Base-by-base conservation (phyloP, 257 asterid genomes). In the Gynochthodes officinalis region DNA sequence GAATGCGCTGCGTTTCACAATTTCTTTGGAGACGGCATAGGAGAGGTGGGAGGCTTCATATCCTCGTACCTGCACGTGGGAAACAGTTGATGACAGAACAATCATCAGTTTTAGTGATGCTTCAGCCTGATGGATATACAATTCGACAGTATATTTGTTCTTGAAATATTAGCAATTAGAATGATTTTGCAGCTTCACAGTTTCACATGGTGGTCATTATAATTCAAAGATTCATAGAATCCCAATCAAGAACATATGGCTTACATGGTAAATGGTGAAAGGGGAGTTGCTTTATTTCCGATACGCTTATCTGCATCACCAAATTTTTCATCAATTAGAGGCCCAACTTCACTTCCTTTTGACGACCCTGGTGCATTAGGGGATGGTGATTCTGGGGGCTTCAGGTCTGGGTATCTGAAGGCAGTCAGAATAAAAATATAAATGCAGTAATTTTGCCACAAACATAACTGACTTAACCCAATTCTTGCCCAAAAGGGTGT, bases 1-100 rank as follows among this genome's bases (percentile, higher is more conserved):
- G 63, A 14, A 49, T 42, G 64, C 18, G 27, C 46, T 50, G 48
- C 14, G 33, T 63, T 75, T 81, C 76, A 79, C 66, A 71, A 66
- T 75, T 82, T 83, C 69, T 71, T 80, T 19, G 84, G 78, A 67
- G 86, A 82, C 54, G 96, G 92, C 33, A 53, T 37, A 23, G 96
- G 96, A 55, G 96, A 81, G 58, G 86, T 82, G 66, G 97, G 97
- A 64, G 96, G 97, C 86, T 89, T 90, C 87, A 90, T 44, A 78
- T 90, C 97, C 78, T 86, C 97, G 15, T 89, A 89, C 93, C 97
- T 89, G 88, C 44, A 46, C 64, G 58, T 61, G 62, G 30, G 58
- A 53, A 84, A 54, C 33, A n/a, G n/a, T 5, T 0, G 18, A 67
- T 62, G 43, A 65, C 67, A 76, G 50, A 57, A 37, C 30, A 40